Base-by-base conservation (phyloP, 305 asterid species). In the Coffea humblotiana region DNA sequence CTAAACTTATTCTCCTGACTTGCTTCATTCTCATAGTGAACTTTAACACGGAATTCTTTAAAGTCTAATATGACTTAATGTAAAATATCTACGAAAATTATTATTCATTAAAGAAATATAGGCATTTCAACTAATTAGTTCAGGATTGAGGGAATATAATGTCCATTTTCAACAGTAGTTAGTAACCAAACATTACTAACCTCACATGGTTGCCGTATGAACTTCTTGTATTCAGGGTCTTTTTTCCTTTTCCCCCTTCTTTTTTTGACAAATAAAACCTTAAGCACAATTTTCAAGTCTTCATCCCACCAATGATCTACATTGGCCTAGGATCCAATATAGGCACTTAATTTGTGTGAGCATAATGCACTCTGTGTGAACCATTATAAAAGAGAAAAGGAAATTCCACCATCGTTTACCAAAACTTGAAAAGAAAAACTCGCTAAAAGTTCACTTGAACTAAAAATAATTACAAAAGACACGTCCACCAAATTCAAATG, bases 111-210 rank as follows among this genome's bases (percentile, higher is more conserved):
- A 29, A 11, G 11, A 64, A 61, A 2, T n/a, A n/a, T n/a, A 8
- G 67, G 25, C 19, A 56, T 56, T 64, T 29, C 69, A 64, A 25
- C 15, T 25, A 64, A 25, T 64, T 4, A 37, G 27, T 64, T 60
- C 13, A n/a, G 69, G 10, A 25, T 63, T 3, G 3, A 25, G 37
- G 15, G 40, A 61, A 25, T 27, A 64, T 11, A 64, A 25, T 6
- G 37, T 64, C 69, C 40, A 64, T 64, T 64, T 13, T 64, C 69
- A 64, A 63, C 69, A 25, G 40, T 64, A 64, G 69, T 64, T 12
- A 64, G 69, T 64, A 37, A 64, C 69, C 37, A 64, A 64, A 64
- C 69, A 64, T 25, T 64, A n/a, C 69, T 64, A 64, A 64, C 69
- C 69, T 25, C 37, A 64, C 69, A 64, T 64, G 69, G 18, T 64